phyloP scores from a whole-genome alignment of 208 protist genomes.

The Herpetomonas tarakana region DNA sequence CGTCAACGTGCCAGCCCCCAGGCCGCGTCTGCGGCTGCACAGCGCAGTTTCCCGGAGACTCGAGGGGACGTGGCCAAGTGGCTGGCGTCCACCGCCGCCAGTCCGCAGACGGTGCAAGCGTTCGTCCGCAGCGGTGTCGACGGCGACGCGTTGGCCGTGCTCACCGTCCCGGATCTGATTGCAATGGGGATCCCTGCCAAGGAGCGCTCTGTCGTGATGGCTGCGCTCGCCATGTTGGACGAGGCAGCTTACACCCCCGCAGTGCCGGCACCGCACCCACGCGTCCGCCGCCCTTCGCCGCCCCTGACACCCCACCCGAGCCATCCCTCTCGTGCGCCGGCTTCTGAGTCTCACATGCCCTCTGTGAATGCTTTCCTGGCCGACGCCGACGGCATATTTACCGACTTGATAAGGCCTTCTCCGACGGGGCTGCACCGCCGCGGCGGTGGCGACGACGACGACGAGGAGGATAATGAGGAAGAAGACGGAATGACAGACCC shows the following conservation, averaged over 20 bases:
- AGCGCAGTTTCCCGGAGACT: neutral
- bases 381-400: slow-evolving; percentile 13
- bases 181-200: slow-evolving; percentile 41
- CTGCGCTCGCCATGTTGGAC: slow-evolving; percentile 29
- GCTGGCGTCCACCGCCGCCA: slow-evolving; percentile 44
- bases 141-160: slow-evolving; percentile 31
- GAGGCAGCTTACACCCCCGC: too few relatives aligned
- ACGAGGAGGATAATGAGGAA: too few relatives aligned
- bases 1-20: too few relatives aligned
- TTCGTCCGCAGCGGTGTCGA: slow-evolving; percentile 34
- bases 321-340: too few relatives aligned
- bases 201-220: slow-evolving; percentile 34
- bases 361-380: slow-evolving; percentile 20
- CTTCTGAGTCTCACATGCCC: too few relatives aligned
- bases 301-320: too few relatives aligned
- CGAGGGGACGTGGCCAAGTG: slow-evolving; percentile 40
- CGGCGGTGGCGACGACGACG: neutral
- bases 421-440: neutral
- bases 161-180: slow-evolving; percentile 33
- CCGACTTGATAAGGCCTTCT: slow-evolving; percentile 4
- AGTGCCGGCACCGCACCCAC: too few relatives aligned
- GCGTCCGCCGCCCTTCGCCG: too few relatives aligned
- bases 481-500: too few relatives aligned
- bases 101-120: slow-evolving; percentile 11
- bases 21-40: neutral